Conservation (phyloP, 805 yeast species). For the Kurtzmaniella cleridarum region DNA sequence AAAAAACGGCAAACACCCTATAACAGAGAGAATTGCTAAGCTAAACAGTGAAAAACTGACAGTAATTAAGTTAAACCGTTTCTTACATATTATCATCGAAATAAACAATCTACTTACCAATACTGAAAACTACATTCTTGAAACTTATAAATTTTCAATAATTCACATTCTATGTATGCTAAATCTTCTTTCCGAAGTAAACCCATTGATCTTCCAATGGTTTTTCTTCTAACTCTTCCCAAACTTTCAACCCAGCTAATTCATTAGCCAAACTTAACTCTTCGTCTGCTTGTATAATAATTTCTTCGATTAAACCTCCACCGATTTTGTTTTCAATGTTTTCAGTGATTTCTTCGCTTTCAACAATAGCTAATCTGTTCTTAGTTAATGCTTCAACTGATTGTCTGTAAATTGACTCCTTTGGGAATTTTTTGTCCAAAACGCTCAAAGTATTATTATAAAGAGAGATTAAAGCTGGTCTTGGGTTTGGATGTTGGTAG, state of each 20-base stretch:
- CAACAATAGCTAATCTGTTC: constrained; percentile 63
- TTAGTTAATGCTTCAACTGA: constrained; percentile 68
- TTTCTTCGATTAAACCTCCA: constrained; percentile 79
- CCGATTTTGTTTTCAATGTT: constrained; percentile 72
- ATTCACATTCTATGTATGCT: constrained; percentile 7
- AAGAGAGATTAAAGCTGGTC: constrained; percentile 67
- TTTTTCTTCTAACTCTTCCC: constrained; percentile 79
- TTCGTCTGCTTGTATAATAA: constrained; percentile 76
- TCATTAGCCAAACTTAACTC: constrained; percentile 65
- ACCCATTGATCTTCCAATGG: constrained; percentile 83
- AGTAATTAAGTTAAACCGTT: too few relatives aligned
- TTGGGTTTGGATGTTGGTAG: constrained; percentile 75
- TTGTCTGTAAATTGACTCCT: constrained; percentile 68
- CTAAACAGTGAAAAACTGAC: too few relatives aligned
- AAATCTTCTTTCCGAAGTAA: constrained; percentile 64
- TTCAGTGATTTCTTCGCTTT: constrained; percentile 53
- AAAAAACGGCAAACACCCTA: too few relatives aligned
- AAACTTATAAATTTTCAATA: too few relatives aligned
- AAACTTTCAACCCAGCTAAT: constrained; percentile 61
- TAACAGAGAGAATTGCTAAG: too few relatives aligned
- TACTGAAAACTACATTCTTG: too few relatives aligned
- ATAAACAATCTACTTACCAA: too few relatives aligned
- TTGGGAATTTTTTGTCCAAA: constrained; percentile 59
- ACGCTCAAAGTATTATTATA: constrained; percentile 64
- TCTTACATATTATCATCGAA: too few relatives aligned